Base-by-base conservation (phyloP, 192 early-diverging fungal species). In the Backusella parvicylindrica region DNA sequence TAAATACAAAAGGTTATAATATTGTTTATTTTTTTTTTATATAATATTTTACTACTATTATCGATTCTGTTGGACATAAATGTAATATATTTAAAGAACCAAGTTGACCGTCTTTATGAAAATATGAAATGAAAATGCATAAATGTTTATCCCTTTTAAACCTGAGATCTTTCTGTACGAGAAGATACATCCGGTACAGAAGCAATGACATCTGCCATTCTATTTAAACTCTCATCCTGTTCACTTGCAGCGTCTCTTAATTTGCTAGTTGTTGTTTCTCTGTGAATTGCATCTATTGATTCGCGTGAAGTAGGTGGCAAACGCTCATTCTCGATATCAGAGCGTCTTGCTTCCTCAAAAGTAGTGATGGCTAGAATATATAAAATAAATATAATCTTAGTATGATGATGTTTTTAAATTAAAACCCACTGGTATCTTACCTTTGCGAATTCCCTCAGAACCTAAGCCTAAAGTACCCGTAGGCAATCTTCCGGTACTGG, bases 301-400 rank as follows among this genome's bases (percentile, higher is more conserved):
- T 83, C 80, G 31, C 86, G 84, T n/a, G 83, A 86, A n/a, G 66
- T 36, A 5, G 96, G 96, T 33, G 97, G 97, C 60, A 98, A 77
- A 28, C 92, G 87, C 80, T 99, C 97, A 79, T 99, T 99, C 53
- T 98, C 94, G 33, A 89, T 79, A 83, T 99, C 97, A 36, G 93
- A 94, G 15, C 83, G 85, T 81, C 94, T 92, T 33, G 96, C 97
- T 75, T 96, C 93, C 64, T 99, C 96, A 76, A 98, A 99, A 30
- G 93, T 90, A 30, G 88, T 86, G 64, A 98, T 97, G 18, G 94
- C 93, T 92, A 47, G n/a, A n/a, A n/a, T n/a, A 35, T 64, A 68
- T 36, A 43, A 33, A 74, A 7, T 21, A 68, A 16, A n/a, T n/a
- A n/a, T n/a, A n/a, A n/a, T n/a, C 8, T 18, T 3, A 16, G 28